Conservation (phyloP, 2,329 filamentous ascomycete genomes). For the Pseudogymnoascus sp. region DNA sequence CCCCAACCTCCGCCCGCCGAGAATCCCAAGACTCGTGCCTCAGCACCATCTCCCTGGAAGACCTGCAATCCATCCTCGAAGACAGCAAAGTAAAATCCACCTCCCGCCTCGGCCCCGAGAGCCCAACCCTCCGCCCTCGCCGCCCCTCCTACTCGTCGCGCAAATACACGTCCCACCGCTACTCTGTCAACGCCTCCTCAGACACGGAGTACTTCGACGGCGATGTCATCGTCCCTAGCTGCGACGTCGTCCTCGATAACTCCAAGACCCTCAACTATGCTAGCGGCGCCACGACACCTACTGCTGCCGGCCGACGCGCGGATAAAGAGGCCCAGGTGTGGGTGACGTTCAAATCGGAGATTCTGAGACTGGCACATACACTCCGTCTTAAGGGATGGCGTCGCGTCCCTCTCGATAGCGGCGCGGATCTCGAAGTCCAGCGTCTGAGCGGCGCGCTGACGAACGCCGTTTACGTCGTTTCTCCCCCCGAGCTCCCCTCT, state of each 20-base stretch:
- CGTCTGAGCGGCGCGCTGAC: conserved; percentile 86
- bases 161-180: conserved; percentile 15
- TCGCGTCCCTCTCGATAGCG: conserved; percentile 64
- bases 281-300: conserved; percentile 39
- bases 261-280: conserved; percentile 77
- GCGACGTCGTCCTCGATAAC: conserved; percentile 81
- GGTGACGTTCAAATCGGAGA: conserved; percentile 85
- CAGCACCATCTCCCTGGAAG: conserved; percentile 67
- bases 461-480: conserved; percentile 93
- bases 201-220: conserved; percentile 80
- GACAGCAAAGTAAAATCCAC: conserved; percentile 29
- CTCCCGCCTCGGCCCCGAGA: conserved; percentile 30
- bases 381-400: conserved; percentile 88
- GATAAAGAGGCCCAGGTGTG: conserved; percentile 70
- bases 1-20: conserved; percentile 31
- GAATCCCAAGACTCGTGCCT: conserved; percentile 58
- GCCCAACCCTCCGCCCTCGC: conserved; percentile 20
- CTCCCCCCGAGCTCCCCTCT: conserved; percentile 61
- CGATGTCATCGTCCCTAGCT: conserved; percentile 76
- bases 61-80: conserved; percentile 72
- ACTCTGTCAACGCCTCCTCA: conserved; percentile 47
- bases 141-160: conserved; percentile 15
- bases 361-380: conserved; percentile 82
- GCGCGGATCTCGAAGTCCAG: conserved; percentile 61
- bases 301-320: conserved; percentile 39